Percentiles rank a stretch among this genome's conserved stretches.
Conservation (phyloP, 2,329 filamentous ascomycete genomes). For the Cladosporium cucumerinum region DNA sequence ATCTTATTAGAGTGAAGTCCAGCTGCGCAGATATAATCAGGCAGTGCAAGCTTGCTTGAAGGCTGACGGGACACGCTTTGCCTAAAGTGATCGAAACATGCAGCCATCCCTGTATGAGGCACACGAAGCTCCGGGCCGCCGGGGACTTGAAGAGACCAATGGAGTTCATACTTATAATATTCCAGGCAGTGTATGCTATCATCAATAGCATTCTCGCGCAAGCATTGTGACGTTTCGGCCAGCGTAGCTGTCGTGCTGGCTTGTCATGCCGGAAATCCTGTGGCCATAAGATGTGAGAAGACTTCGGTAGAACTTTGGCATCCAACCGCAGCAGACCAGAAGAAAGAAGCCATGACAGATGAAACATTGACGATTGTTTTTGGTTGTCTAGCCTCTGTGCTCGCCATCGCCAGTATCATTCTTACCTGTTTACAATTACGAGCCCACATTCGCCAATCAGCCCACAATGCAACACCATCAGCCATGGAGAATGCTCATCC, state of each 20-base stretch:
- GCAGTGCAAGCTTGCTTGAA: neutral
- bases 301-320: no score
- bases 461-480: neutral
- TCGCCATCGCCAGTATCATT: neutral
- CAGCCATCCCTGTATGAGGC: neutral
- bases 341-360: neutral
- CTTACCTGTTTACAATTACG: neutral
- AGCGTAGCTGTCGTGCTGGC: neutral
- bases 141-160: no score
- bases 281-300: neutral
- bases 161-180: no score
- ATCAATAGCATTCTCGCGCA: neutral
- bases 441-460: neutral
- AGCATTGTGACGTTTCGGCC: no score
- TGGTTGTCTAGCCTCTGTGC: neutral
- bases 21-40: neutral
- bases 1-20: no score
- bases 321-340: no score
- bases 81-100: neutral
- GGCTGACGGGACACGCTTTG: neutral
- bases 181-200: neutral
- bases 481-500: neutral
- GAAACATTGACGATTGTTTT: neutral
- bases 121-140: no score
- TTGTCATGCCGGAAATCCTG: neutral